Base-by-base conservation (phyloP, 2,329 filamentous ascomycete species). In the Pseudopithomyces maydicus region DNA sequence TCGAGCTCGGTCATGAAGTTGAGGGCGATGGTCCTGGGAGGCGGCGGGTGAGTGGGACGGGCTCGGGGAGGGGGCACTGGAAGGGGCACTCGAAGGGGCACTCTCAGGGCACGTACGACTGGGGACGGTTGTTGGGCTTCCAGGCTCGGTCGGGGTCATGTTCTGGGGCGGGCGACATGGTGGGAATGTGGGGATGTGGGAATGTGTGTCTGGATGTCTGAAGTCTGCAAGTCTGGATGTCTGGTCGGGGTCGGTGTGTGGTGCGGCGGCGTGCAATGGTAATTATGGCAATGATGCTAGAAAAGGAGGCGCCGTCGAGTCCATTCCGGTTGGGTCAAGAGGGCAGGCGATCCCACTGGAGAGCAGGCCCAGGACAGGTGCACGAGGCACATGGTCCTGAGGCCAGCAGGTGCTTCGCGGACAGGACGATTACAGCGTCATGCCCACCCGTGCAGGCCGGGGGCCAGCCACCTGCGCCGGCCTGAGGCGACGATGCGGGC, bases 1-100 rank as follows among this genome's bases (percentile, higher is more conserved):
- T 94, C 90, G 59, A 97, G 83, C 74, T 94, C 91, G 43, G 87
- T 82, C 57, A 92, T 94, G 79, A 97, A 97, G 73, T 90, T 91
- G 68, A 87, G 89, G 52, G 92, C 93, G 77, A 97, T 88, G 59
- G 91, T 95, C 62, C 93, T 97, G 77, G 45, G 55, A 65, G 72
- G 26, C 26, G 54, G 74, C 52, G 20, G 47, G 66, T 73, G 59
- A 74, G 71, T 15, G 58, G 55, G 43, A 19, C 22, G 23, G 47
- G 26, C 7, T 11, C 36, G 64, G 59, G 17, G 52, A 57, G 63
- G 60, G 58, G 57, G 64, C 66, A 62, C 63, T 29, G 61, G n/a
- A n/a, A n/a, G n/a, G n/a, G n/a, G n/a, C n/a, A n/a, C n/a, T n/a
- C n/a, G n/a, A n/a, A n/a, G n/a, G n/a, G n/a, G n/a, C n/a, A n/a